These are phyloP conservation scores for Jamesozyma spencerorum DNA, from an alignment of 805 yeast genomes.

Conservation along the genomic window DNA sequence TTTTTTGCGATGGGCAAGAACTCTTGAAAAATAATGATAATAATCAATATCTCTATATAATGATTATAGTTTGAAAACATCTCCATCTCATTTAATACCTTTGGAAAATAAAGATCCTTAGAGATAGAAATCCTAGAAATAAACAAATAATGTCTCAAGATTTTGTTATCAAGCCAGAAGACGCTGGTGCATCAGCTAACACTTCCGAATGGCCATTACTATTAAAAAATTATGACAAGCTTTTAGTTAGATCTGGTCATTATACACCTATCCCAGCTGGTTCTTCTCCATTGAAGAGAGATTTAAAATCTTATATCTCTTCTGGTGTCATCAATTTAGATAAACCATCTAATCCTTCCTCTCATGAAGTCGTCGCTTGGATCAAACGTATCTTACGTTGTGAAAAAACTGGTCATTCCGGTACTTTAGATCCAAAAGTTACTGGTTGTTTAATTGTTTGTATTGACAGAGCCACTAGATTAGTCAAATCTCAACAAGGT, in stretches of 20 bases:
- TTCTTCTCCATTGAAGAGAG: conserved; percentile 89
- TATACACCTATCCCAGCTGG: conserved; percentile 97
- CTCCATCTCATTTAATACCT: too few species aligned
- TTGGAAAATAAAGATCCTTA: too few species aligned
- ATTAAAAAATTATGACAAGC: conserved; percentile 86
- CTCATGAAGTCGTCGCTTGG: conserved; percentile 99
- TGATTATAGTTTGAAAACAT: too few species aligned
- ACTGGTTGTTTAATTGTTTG: conserved; percentile 98
- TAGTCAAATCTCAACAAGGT: conserved; percentile 98
- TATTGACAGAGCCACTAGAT: conserved; percentile 94
- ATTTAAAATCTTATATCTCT: conserved; percentile 76
- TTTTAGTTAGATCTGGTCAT: conserved; percentile 91
- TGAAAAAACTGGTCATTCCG: conserved; percentile 98
- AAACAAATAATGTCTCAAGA: conserved; percentile 47
- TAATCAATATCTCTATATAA: background rate
- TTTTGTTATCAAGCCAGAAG: conserved; percentile 81
- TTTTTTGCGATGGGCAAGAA: conserved; percentile 3
- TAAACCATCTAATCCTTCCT: conserved; percentile 96
- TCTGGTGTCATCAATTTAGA: conserved; percentile 96
- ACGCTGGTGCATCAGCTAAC: conserved; percentile 66
- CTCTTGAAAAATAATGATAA: too few species aligned
- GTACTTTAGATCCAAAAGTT: conserved; percentile 97
- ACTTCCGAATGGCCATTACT: conserved; percentile 94
- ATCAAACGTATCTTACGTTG: conserved; percentile 88
- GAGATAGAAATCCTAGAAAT: background rate